Base-by-base conservation (phyloP, 2,329 filamentous ascomycete species). In the Aureobasidium melanogenum region DNA sequence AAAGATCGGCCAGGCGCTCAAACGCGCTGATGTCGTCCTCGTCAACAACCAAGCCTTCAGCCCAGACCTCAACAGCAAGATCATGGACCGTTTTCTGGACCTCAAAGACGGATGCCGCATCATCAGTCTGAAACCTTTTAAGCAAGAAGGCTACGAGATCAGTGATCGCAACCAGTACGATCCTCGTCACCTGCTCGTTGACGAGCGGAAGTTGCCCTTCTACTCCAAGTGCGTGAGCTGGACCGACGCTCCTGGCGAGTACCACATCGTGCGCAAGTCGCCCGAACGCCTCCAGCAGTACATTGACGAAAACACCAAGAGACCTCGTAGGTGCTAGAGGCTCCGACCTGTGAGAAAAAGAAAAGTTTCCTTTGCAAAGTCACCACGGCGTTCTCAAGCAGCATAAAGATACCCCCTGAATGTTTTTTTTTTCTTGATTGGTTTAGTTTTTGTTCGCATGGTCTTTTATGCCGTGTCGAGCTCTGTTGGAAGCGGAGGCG, bases 41-140 rank as follows among this genome's bases (percentile, higher is more conserved):
- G 93, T 97, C 68, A 99, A 99, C 79, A 99, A 99, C 76, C 92
- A 97, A 75, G 94, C 91, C 2, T 99, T 99, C 75, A 92, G 88
- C 6, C 87, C 92, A 15, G 82, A 87, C 67, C 83, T 97, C 60
- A 99, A 97, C 75, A 88, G 90, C 70, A 84, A 85, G 64, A 80
- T 99, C 48, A 84, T 93, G 66, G 85, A 90, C 68, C 90, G 96
- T 78, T 97, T 99, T 70, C 78, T 99, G 63, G 94, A 99, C 70
- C 79, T 97, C 64, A 97, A 97, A 75, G 82, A 89, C 60, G 93
- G 93, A 2, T 92, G 89, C 74, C 88, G 88, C 73, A 88, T 99
- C 61, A 88, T 97, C 44, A 96, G 91, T 56, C 81, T 99, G 63
- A 95, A 94, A 76, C 91, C 88, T 1, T 99, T 99, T 71, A 90